Conservation (phyloP, 1,284 basidiomycete species). For the Ustilago nuda region DNA sequence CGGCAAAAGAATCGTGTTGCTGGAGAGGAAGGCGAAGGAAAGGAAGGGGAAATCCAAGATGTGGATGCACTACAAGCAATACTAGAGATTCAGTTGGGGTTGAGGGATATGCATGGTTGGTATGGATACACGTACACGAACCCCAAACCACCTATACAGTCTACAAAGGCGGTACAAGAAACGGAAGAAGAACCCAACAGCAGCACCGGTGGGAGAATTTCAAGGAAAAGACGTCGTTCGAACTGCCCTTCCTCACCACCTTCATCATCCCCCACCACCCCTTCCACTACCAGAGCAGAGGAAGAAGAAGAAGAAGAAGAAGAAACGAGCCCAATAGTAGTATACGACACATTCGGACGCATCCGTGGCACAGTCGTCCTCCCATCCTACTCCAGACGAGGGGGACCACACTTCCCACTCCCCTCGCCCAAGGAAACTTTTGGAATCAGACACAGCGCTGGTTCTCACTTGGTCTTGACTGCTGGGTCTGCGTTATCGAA, state of each 20-base stretch:
- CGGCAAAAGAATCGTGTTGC: neutral
- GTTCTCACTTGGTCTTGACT: neutral
- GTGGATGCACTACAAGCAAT: slow-evolving; percentile 16
- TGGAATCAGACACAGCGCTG: slow-evolving; percentile 2
- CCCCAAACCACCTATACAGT: neutral
- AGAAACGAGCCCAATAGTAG: slow-evolving; percentile 7
- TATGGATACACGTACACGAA: slow-evolving; percentile 20
- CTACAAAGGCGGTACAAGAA: too few relatives aligned
- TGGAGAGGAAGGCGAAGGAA: neutral
- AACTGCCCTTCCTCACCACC: neutral
- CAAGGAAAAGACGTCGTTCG: slow-evolving; percentile 8
- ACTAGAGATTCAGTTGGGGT: slow-evolving; percentile 21
- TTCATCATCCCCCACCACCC: neutral
- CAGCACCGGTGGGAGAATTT: too few relatives aligned
- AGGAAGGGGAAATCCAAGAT: neutral
- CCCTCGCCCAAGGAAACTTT: slow-evolving; percentile 22
- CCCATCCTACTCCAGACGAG: slow-evolving; percentile 12
- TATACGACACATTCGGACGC: slow-evolving; percentile 42
- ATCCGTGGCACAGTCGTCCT: slow-evolving; percentile 13
- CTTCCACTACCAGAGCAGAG: neutral
- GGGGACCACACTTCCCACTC: slow-evolving; percentile 25
- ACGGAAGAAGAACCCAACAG: too few relatives aligned
- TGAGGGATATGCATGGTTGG: slow-evolving; percentile 28
- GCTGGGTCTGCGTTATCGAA: neutral
- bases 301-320: slow-evolving; percentile 8